phyloP scores from a whole-genome alignment of 2,329 filamentous ascomycete genomes.

The Bipolaris victoriae region DNA sequence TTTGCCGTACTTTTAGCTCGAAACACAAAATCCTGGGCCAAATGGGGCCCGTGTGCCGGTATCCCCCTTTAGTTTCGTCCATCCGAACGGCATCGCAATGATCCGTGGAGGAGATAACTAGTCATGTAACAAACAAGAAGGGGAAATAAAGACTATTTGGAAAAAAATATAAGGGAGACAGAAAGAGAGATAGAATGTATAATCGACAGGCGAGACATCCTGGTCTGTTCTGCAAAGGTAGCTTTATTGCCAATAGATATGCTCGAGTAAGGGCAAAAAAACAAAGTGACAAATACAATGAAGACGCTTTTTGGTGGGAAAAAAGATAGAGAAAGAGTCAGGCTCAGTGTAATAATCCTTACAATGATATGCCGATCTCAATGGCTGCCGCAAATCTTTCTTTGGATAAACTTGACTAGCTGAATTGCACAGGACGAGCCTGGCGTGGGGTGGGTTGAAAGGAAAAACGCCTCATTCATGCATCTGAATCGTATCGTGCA shows the following conservation, averaged over 20 bases:
- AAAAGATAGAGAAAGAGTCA: background rate
- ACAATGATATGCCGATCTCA: conserved; percentile 1
- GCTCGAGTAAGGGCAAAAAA: background rate
- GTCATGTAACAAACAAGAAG: conserved; percentile 3
- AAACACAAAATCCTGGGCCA: background rate
- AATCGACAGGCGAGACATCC: background rate
- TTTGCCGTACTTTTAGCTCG: background rate
- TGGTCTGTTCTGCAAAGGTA: background rate
- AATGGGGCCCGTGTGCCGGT: background rate
- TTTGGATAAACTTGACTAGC: conserved; percentile 19
- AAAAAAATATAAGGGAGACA: background rate
- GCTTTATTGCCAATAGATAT: background rate
- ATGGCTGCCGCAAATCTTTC: conserved; percentile 18
- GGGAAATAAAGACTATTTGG: background rate
- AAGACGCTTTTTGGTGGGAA: no score
- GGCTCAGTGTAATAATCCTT: background rate
- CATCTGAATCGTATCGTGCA: conserved; percentile 19
- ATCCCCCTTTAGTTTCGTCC: background rate
- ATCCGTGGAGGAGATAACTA: conserved; percentile 3
- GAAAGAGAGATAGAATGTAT: background rate
- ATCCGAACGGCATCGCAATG: background rate
- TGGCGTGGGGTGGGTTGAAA: conserved; percentile 6
- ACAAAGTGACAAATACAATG: background rate
- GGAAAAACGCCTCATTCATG: conserved; percentile 35
- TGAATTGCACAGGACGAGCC: conserved; percentile 10